These are phyloP conservation scores for Ogataea trehalophila DNA, from an alignment of 805 yeast species.

Conservation along the genomic window DNA sequence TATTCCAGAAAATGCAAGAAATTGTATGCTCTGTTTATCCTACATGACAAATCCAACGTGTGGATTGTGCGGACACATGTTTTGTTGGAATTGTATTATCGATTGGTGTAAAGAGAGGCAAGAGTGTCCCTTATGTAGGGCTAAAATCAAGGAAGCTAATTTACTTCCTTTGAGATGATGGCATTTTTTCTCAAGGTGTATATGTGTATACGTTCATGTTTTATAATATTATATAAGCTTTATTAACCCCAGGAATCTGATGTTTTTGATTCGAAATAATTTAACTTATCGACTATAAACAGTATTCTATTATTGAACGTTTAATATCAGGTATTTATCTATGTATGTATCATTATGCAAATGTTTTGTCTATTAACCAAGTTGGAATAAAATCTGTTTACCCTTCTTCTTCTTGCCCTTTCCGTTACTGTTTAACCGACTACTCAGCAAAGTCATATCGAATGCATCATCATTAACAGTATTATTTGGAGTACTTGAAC, in stretches of 20 bases:
- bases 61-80: conserved; percentile 87
- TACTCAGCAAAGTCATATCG: conserved; percentile 18
- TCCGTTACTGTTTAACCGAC: conserved; percentile 19
- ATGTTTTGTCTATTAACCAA: conserved; percentile 31
- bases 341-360: too few relatives aligned
- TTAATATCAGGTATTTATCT: too few relatives aligned
- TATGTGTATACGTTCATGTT: background rate
- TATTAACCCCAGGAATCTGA: conserved; percentile 6
- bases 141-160: conserved; percentile 56
- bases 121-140: conserved; percentile 91
- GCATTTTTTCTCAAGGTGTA: background rate
- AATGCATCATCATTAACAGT: conserved; percentile 15
- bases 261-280: too few relatives aligned
- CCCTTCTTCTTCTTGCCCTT: conserved; percentile 41
- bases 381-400: conserved; percentile 48
- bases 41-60: conserved; percentile 78
- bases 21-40: conserved; percentile 81
- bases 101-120: conserved; percentile 87
- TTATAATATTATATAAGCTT: background rate
- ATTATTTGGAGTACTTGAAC: background rate
- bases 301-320: too few relatives aligned
- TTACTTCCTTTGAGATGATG: conserved; percentile 49
- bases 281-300: too few relatives aligned
- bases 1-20: conserved; percentile 64
- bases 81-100: conserved; percentile 86